A percentile compares a stretch with the other conserved stretches of the same genome.
Evolutionary conservation across 2,329 filamentous ascomycete species (phyloP).

Genomic region (Grosmannia serpens): DNA sequence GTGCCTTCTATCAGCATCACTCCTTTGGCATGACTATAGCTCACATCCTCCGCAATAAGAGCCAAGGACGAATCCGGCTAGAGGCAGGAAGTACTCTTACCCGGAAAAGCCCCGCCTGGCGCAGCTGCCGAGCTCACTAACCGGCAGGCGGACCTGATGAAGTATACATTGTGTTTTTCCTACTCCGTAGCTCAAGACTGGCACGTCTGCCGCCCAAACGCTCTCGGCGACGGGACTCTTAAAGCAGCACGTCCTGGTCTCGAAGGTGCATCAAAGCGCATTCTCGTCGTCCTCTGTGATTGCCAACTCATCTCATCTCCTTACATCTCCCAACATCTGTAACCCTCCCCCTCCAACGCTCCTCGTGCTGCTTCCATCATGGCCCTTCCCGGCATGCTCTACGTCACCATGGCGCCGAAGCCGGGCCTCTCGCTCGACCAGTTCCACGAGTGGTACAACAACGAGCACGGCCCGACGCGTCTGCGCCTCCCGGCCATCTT

Average conservation of each 20-base stretch:
- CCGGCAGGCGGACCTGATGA: neutral
- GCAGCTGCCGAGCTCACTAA: constrained; percentile 3
- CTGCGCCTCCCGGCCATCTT: constrained; percentile 65
- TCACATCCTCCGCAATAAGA: too few relatives aligned
- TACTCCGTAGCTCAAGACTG: too few relatives aligned
- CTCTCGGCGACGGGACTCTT: too few relatives aligned
- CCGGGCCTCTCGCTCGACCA: constrained; percentile 51
- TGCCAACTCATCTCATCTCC: too few relatives aligned
- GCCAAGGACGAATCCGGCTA: neutral
- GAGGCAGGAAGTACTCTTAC: constrained; percentile 8
- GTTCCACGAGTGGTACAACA: constrained; percentile 92
- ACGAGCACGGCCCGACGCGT: constrained; percentile 76
- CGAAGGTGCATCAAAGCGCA: too few relatives aligned
- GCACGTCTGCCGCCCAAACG: too few relatives aligned
- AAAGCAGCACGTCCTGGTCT: too few relatives aligned
- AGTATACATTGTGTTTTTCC: too few relatives aligned
- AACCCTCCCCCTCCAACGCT: neutral
- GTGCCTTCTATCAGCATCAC: too few relatives aligned
- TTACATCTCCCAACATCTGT: neutral
- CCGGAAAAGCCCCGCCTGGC: neutral
- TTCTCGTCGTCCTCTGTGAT: too few relatives aligned
- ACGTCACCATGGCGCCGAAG: constrained; percentile 76
- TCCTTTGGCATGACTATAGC: too few relatives aligned
- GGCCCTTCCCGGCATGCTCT: constrained; percentile 56
- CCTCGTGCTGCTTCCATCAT: neutral